Conservation (phyloP, 1,139 yeast genomes). For the Yamadazyma mexicana region DNA sequence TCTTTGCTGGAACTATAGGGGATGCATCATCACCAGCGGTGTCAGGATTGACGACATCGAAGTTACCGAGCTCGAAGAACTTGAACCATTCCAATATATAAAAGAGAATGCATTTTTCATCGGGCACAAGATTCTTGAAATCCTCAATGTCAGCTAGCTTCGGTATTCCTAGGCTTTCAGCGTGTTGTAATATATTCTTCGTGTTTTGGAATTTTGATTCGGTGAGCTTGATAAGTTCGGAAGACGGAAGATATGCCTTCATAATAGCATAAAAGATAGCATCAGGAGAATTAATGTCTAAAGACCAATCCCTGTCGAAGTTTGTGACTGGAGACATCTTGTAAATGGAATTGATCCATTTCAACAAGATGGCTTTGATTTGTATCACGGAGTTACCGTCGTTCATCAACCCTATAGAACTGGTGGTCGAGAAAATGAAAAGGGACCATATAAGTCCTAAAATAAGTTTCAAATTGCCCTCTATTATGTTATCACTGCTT, state of each 20-base stretch:
- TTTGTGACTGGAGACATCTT: constrained; percentile 24
- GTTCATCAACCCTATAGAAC: constrained; percentile 29
- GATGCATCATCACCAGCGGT: neutral
- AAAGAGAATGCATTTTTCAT: constrained; percentile 65
- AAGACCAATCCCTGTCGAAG: constrained; percentile 42
- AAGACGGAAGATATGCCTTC: constrained; percentile 19
- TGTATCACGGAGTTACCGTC: constrained; percentile 33
- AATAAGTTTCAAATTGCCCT: constrained; percentile 62
- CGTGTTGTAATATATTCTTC: constrained; percentile 20
- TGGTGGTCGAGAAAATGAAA: constrained; percentile 50
- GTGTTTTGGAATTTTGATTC: constrained; percentile 31
- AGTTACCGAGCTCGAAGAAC: constrained; percentile 35
- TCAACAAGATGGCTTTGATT: constrained; percentile 31
- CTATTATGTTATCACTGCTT: constrained; percentile 68
- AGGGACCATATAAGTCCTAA: constrained; percentile 67
- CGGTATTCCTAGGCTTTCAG: constrained; percentile 52
- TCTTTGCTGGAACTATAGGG: neutral
- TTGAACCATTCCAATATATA: constrained; percentile 69
- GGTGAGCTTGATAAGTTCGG: constrained; percentile 31
- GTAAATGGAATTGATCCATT: constrained; percentile 33
- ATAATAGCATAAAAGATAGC: constrained; percentile 25
- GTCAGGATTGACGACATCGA: neutral
- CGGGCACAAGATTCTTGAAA: constrained; percentile 52
- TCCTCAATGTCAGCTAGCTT: constrained; percentile 62
- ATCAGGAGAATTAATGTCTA: constrained; percentile 32